Evolutionary conservation across 2,329 filamentous ascomycete genomes (phyloP), one percentile per base, ranked within the genome.

Genomic region (Acephala macrosclerotiorum): DNA sequence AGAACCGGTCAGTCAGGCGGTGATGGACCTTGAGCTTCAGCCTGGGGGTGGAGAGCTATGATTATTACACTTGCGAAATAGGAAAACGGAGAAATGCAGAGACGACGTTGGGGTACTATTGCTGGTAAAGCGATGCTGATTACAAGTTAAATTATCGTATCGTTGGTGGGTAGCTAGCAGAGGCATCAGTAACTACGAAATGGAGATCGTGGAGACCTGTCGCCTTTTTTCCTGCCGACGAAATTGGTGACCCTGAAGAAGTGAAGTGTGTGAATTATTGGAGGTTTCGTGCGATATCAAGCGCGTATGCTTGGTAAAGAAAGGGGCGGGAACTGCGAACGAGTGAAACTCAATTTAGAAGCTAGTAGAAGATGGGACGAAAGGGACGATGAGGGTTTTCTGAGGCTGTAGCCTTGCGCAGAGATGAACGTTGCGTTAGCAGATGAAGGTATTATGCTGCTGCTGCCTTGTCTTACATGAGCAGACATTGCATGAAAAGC

Each of bases 121-220:
- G 55, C 55, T 38, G 18, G 36, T 38, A 57, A 22, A 18, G n/a
- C n/a, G 55, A 38, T 20, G 25, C 29, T 53, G 9, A 53, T 53
- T 29, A 3, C 5, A 3, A 33, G 49, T 29, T n/a, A 16, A 53
- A 29, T 33, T 18, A 53, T 53, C 25, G 20, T 26, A 33, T 53
- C 49, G 12, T 53, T 18, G 12, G 25, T 53, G 2, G 12, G 25
- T 53, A 53, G n/a, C n/a, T 49, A 49, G 45, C 20, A 33, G n/a
- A 53, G 26, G 25, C 49, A 1, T 26, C 20, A 29, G 26, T 53
- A 53, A 33, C 29, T 33, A 33, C 22, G 3, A 3, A 53, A 53
- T 53, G 49, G 25, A 53, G 49, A 49, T 11, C 49, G 49, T 18
- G 22, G 25, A 29, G 18, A 14, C 49, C 25, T 26, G 49, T 29